phyloP scores from a whole-genome alignment of 176 grass and related monocot species.

The Raddia guianensis region DNA sequence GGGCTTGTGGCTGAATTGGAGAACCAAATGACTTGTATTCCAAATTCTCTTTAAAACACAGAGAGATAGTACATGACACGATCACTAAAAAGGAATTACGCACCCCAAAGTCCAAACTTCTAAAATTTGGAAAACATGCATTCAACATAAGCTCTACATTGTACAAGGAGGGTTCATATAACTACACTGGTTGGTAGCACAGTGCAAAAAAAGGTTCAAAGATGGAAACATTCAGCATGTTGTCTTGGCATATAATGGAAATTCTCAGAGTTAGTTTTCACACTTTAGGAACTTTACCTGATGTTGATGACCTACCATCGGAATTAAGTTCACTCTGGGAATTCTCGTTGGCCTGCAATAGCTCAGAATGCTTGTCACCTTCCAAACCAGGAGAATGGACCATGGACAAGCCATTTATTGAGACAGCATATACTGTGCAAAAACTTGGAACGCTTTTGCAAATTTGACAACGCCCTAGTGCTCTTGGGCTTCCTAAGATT shows the following conservation, averaged over 20 bases:
- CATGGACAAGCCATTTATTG: no score
- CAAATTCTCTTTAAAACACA: constrained; percentile 30
- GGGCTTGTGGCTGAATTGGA: neutral
- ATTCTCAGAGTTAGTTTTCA: neutral
- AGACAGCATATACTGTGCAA: no score
- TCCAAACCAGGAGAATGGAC: constrained; percentile 48
- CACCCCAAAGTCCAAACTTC: constrained; percentile 29
- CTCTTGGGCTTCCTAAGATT: constrained; percentile 51
- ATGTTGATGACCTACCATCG: constrained; percentile 24
- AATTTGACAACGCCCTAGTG: constrained; percentile 43
- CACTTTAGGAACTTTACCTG: constrained; percentile 38
- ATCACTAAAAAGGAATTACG: constrained; percentile 27
- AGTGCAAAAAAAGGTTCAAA: constrained; percentile 27
- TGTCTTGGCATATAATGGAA: constrained; percentile 18
- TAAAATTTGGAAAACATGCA: constrained; percentile 11
- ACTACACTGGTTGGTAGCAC: constrained; percentile 17
- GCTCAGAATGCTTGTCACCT: constrained; percentile 18
- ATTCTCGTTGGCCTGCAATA: constrained; percentile 32
- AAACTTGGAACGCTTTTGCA: constrained; percentile 40
- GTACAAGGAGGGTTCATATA: constrained; percentile 31
- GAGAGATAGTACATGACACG: neutral
- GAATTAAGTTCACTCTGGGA: constrained; percentile 43
- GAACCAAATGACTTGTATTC: constrained; percentile 12
- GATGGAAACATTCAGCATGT: constrained; percentile 17
- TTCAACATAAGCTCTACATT: constrained; percentile 10